Evolutionary conservation across 371 early-diverging fungal species (phyloP), one percentile per base, ranked within the genome.

Genomic region (Syncephalastrum sp.): DNA sequence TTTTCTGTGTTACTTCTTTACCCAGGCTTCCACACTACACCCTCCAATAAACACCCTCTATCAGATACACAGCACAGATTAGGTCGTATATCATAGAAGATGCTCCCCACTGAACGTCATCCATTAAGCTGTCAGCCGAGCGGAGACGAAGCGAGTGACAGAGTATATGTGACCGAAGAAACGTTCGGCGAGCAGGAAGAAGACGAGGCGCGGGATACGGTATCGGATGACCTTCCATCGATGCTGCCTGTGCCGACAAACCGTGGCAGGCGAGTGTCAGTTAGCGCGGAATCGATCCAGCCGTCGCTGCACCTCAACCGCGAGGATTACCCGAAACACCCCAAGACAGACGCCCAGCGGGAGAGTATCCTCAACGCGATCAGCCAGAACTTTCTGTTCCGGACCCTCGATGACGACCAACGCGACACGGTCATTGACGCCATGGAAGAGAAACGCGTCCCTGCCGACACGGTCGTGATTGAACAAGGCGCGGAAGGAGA

Each of bases 401-500:
- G 87, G 55, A 84, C 87, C 62, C 77, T 97, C 57, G 97, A 97
- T 72, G 98, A 97, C 65, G 97, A 98, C 54, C 95, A 96, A 73
- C 90, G 90, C 64, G 78, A 72, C 59, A 95, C 95, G 60, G 95
- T 98, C 1, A 87, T 98, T 2, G 89, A 95, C 61, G 97, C 98
- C n/a, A 96, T 98, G 97, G 86, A 83, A 33, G 96, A 96, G 69
- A 95, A 95, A 72, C 74, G 72, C n/a, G 86, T 94, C 19, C 29
- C 61, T 24, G 50, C 76, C 15, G 89, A 87, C 14, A 88, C 86
- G 60, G 82, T 76, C 48, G 88, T 99, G 33, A 98, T 98, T 61
- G 85, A 82, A 46, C 98, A 99, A 76, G 99, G 98, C 45, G 98
- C 87, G 38, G 89, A 92, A 16, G 99, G 98, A 45, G 97, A 97